Percentiles rank a stretch among this genome's conserved stretches.
phyloP scores from a whole-genome alignment of 495 filamentous ascomycete species.

The Podospora tetraspora region DNA sequence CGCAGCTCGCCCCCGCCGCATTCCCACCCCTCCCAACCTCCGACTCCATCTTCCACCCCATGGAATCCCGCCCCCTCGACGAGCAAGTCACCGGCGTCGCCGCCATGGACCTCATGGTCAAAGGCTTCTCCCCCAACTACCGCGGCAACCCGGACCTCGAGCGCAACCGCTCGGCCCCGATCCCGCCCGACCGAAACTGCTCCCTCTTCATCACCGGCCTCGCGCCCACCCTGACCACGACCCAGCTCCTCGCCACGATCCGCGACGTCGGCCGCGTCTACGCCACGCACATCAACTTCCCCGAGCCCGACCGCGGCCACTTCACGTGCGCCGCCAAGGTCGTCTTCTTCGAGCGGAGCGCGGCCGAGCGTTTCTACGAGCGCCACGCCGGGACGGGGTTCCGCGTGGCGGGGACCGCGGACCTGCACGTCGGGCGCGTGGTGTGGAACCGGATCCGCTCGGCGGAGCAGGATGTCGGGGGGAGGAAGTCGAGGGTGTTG shows the following conservation, averaged over 20 bases:
- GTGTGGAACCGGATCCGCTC: conserved; percentile 27
- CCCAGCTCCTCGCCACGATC: conserved; percentile 26
- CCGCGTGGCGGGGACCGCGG: neutral
- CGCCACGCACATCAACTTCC: conserved; percentile 33
- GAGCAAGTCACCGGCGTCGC: neutral
- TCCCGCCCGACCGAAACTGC: conserved; percentile 29
- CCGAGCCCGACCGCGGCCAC: conserved; percentile 14
- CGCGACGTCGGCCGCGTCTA: conserved; percentile 32
- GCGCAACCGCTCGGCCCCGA: conserved; percentile 28
- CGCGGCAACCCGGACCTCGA: conserved; percentile 24
- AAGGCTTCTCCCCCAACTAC: conserved; percentile 24
- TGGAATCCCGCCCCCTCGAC: conserved; percentile 10
- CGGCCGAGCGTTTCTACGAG: conserved; percentile 24
- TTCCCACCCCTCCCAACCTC: neutral
- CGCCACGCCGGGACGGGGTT: neutral
- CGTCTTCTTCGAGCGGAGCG: conserved; percentile 33
- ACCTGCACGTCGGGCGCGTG: conserved; percentile 12
- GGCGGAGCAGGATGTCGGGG: conserved; percentile 20
- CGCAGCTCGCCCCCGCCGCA: neutral
- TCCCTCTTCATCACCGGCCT: conserved; percentile 36
- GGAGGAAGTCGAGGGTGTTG: conserved; percentile 22
- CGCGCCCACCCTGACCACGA: conserved; percentile 21
- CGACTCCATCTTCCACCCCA: conserved; percentile 18
- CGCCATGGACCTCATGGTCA: conserved; percentile 14
- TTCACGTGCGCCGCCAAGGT: conserved; percentile 32